Percentiles rank a stretch among this genome's conserved stretches.
Evolutionary conservation across 225 moss, liverwort and hornwort species (phyloP).

Genomic region (Asterella californica): DNA sequence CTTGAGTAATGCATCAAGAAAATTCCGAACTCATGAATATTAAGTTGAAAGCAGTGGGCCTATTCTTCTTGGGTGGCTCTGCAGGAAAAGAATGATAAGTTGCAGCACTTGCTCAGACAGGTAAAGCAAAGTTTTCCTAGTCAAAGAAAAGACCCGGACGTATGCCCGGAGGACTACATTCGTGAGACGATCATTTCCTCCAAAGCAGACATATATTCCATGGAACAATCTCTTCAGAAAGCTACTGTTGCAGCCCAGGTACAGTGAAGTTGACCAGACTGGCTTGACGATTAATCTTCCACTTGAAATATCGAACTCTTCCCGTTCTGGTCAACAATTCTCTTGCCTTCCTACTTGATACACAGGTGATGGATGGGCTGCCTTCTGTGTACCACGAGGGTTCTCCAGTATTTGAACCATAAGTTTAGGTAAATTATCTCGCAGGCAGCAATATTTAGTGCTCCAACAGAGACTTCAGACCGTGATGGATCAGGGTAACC

Average conservation of each 20-base stretch:
- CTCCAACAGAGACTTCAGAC: no score
- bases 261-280: not conserved
- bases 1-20: no score
- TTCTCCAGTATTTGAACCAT: no score
- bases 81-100: conserved; percentile 44
- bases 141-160: conserved; percentile 36
- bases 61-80: not conserved
- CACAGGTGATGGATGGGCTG: no score
- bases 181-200: conserved; percentile 32
- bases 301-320: no score
- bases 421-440: no score
- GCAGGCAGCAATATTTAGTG: no score
- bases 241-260: conserved; percentile 59
- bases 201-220: conserved; percentile 39
- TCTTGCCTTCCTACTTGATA: not conserved
- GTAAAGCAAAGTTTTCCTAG: conserved; percentile 22
- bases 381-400: no score
- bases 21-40: no score
- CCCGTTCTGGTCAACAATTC: not conserved
- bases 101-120: conserved; percentile 31
- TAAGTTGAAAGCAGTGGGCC: not conserved
- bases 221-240: conserved; percentile 56
- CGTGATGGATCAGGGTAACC: no score
- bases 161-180: conserved; percentile 25
- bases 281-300: not conserved